Conservation (phyloP, 805 yeast genomes). For the Ogataea paradorogensis region DNA sequence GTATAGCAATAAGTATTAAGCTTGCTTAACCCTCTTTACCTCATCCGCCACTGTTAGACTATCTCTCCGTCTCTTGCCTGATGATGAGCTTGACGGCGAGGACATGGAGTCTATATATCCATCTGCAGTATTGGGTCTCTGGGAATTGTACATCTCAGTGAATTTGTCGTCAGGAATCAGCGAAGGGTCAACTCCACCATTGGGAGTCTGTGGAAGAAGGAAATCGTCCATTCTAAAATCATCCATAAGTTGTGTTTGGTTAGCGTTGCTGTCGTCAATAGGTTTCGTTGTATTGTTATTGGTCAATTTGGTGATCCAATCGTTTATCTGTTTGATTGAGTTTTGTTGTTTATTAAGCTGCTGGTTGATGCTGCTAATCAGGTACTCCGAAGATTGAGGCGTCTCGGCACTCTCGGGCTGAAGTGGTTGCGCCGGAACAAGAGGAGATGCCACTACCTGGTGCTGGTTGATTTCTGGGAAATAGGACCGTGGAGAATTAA, state of each 20-base stretch:
- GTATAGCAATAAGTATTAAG: constrained; percentile 11
- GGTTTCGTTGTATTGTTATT: constrained; percentile 4
- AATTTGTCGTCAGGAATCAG: constrained; percentile 11
- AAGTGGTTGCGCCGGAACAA: constrained; percentile 8
- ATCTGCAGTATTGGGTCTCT: constrained; percentile 1
- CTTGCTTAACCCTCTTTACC: constrained; percentile 7
- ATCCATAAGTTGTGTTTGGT: constrained; percentile 25
- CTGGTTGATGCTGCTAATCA: constrained; percentile 43
- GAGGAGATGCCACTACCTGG: constrained; percentile 14
- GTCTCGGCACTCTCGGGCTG: constrained; percentile 12
- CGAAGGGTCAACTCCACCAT: constrained; percentile 16
- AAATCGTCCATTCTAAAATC: constrained; percentile 36
- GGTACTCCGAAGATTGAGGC: constrained; percentile 17
- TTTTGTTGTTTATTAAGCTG: constrained; percentile 48
- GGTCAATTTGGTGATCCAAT: constrained; percentile 46
- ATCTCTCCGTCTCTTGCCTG: constrained; percentile 10
- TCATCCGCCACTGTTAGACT: constrained; percentile 2
- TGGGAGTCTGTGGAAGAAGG: constrained; percentile 30
- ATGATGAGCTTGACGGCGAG: constrained; percentile 7
- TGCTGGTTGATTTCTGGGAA: constrained; percentile 28
- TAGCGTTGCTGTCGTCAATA: constrained; percentile 16
- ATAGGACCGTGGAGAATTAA: constrained; percentile 28
- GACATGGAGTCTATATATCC: constrained; percentile 3
- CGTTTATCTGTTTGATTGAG: constrained; percentile 53
- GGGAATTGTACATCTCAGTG: constrained; percentile 11